A percentile compares a stretch with the other conserved stretches of the same genome.
Conservation (phyloP, 2,329 filamentous ascomycete genomes). For the Neonectria ditissima region DNA sequence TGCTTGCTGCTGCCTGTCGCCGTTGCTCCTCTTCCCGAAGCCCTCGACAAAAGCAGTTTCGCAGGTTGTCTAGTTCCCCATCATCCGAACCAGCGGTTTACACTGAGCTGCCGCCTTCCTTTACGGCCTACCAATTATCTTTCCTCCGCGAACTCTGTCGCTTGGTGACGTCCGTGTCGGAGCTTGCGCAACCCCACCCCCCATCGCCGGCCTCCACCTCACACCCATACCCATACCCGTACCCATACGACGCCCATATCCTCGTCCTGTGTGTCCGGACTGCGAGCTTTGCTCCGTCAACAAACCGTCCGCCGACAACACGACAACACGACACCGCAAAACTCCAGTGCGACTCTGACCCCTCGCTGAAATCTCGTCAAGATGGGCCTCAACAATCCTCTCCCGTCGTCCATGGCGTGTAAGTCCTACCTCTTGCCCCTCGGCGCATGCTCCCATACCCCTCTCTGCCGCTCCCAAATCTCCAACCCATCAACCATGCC, state of each 20-base stretch:
- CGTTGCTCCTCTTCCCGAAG: too few species aligned
- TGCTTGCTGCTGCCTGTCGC: neutral
- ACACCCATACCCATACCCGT: constrained; percentile 4
- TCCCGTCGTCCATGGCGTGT: constrained; percentile 76
- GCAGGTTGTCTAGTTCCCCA: neutral
- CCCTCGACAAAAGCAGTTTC: neutral
- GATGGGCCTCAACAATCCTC: constrained; percentile 75
- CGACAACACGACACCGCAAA: constrained; percentile 4
- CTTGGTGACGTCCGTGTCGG: constrained; percentile 19
- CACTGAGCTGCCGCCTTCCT: too few species aligned
- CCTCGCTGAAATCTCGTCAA: constrained; percentile 22
- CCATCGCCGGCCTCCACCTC: constrained; percentile 12
- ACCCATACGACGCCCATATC: constrained; percentile 9
- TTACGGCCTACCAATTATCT: neutral
- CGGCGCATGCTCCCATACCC: constrained; percentile 25
- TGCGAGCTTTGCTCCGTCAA: constrained; percentile 22
- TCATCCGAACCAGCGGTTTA: neutral
- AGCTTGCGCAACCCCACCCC: constrained; percentile 22
- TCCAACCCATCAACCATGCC: constrained; percentile 14
- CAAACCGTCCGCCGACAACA: constrained; percentile 9
- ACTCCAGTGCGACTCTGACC: constrained; percentile 10
- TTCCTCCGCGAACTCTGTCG: neutral
- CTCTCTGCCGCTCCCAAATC: constrained; percentile 28
- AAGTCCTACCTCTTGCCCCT: constrained; percentile 55
- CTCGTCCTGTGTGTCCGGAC: constrained; percentile 15